Evolutionary conservation across 805 yeast genomes (phyloP).

Genomic region (Wickerhamomyces alni): DNA sequence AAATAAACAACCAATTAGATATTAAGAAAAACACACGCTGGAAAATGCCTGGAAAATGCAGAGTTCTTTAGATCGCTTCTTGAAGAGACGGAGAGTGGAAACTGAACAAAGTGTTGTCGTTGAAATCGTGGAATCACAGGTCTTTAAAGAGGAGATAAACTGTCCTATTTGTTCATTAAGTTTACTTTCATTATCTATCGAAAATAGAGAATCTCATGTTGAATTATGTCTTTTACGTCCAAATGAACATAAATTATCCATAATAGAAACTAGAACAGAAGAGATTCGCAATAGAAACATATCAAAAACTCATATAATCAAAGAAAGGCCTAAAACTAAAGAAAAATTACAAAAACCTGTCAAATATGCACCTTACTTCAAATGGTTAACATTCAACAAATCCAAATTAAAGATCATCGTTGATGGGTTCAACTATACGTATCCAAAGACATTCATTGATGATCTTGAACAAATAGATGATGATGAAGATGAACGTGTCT

Average conservation of each 20-base stretch:
- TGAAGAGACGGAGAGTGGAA: neutral
- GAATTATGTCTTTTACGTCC: constrained; percentile 39
- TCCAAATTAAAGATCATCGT: constrained; percentile 39
- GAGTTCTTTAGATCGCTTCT: neutral
- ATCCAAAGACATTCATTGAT: constrained; percentile 34
- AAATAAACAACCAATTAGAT: too few relatives aligned
- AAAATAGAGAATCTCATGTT: constrained; percentile 47
- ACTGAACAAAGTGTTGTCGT: too few relatives aligned
- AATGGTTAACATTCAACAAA: constrained; percentile 39
- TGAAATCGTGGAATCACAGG: neutral
- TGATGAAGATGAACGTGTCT: neutral
- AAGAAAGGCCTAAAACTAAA: constrained; percentile 9
- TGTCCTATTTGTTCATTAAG: constrained; percentile 51
- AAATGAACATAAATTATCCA: constrained; percentile 5
- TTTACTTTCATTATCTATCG: constrained; percentile 32
- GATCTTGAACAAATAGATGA: neutral
- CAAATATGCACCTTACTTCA: constrained; percentile 38
- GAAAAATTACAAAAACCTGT: constrained; percentile 1
- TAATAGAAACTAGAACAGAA: neutral
- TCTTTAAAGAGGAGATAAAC: neutral
- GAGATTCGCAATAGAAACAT: neutral
- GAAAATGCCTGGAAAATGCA: neutral
- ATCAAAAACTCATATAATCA: neutral
- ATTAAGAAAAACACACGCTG: neutral
- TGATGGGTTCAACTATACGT: constrained; percentile 57